Evolutionary conservation across 176 grass and related monocot genomes (phyloP), one percentile per base, ranked within the genome.

Genomic region (Panicum miliaceum): DNA sequence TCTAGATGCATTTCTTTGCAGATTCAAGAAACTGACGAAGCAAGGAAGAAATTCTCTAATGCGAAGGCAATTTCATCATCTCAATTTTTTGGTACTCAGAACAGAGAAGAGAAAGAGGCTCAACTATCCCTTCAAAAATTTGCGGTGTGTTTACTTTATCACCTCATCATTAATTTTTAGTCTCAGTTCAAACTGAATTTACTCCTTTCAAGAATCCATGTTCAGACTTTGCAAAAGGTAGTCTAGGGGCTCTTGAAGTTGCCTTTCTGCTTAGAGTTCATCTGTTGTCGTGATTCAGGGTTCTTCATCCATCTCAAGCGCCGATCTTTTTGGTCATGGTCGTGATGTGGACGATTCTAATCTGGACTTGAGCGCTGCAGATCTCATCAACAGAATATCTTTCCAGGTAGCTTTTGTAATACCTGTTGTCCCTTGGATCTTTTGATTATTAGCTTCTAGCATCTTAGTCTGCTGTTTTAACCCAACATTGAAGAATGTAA

Each of bases 41-140:
- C 93, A 67, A 96, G 93, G 77, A 87, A 96, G 52, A 93, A 96
- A 80, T 96, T 96, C 84, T 91, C 93, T 32, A 93, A 91, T 57
- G 93, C 93, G 3, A 96, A 96, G 51, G 87, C 90, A 3, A 94
- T 94, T 77, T 94, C 93, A 50, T 94, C 93, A 78, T 89, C 90
- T 25, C 93, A 92, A 56, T 94, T 86, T 82, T 94, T 94, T 22
- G 93, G 90, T 35, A 89, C 85, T 64, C 80, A 91, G 63, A 88
- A 76, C 75, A 88, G 83, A 68, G 85, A 84, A 76, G 87, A 94
- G 18, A 94, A 92, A 26, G 93, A 90, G 13, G 82, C 82, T 63
- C 93, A 92, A 40, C 45, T 85, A 16, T 93, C 93, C 53, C 88
- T 96, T 42, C 91, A 96, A 19, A 96, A 93, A 70, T 96, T 85